Percentiles rank a stretch among this genome's conserved stretches.
Evolutionary conservation across 2,329 filamentous ascomycete genomes (phyloP).

Genomic region (Colletotrichum camelliae): DNA sequence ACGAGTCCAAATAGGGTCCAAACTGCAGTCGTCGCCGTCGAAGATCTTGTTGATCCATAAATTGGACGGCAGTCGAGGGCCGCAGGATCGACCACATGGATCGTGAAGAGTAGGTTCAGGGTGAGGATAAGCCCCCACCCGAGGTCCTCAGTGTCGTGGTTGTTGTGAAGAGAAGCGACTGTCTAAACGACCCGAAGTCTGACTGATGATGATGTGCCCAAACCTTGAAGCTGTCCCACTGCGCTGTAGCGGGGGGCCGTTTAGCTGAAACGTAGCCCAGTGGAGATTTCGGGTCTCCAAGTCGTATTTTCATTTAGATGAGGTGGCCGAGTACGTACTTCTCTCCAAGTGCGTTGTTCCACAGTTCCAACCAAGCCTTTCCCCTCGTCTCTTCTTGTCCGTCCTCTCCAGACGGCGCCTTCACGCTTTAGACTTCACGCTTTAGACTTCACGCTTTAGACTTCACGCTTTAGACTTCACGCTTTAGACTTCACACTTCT

Average conservation of each 20-base stretch:
- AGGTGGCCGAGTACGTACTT: background rate
- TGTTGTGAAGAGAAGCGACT: too few relatives aligned
- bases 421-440: too few relatives aligned
- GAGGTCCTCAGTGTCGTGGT: too few relatives aligned
- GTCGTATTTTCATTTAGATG: conserved; percentile 11
- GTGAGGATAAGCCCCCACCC: background rate
- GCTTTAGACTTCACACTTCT: background rate
- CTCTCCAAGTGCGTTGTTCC: background rate
- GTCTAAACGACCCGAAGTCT: too few relatives aligned
- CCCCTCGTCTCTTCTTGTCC: background rate
- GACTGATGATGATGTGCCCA: background rate
- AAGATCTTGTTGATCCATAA: background rate
- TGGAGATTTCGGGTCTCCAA: background rate
- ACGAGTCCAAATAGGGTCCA: background rate
- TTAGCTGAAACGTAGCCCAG: conserved; percentile 21
- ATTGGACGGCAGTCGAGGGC: background rate
- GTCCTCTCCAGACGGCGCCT: background rate
- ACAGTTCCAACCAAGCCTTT: background rate
- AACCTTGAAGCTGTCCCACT: background rate
- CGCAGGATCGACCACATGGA: conserved; percentile 19
- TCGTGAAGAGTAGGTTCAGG: background rate
- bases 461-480: background rate
- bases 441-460: background rate
- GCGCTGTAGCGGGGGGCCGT: conserved; percentile 14
- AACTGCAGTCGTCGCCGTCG: background rate